Conservation (phyloP, 805 yeast genomes). For the Metschnikowia baotianmanensis region DNA sequence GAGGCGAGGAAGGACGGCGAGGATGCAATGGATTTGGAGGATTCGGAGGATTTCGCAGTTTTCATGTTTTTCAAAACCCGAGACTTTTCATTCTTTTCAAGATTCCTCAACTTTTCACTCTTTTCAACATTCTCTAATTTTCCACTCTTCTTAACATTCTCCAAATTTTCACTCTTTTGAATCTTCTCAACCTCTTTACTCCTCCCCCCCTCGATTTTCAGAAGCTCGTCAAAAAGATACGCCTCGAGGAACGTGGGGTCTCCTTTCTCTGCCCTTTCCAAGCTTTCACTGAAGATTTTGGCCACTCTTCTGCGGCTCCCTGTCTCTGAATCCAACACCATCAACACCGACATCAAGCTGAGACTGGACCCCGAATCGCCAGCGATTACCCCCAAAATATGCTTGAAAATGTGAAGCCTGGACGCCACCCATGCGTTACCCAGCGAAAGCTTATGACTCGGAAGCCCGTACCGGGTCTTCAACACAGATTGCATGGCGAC, state of each 20-base stretch:
- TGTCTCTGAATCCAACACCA: constrained; percentile 24
- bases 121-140: no score
- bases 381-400: constrained; percentile 18
- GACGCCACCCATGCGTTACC: constrained; percentile 18
- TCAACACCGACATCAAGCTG: constrained; percentile 28
- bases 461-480: constrained; percentile 10
- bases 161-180: no score
- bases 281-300: constrained; percentile 26
- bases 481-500: constrained; percentile 15
- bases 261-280: background rate
- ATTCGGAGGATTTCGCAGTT: no score
- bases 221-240: constrained; percentile 14
- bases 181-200: no score
- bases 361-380: constrained; percentile 34
- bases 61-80: no score
- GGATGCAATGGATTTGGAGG: no score
- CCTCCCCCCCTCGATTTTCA: background rate
- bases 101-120: no score
- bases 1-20: constrained; percentile 1
- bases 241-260: constrained; percentile 14
- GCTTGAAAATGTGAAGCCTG: constrained; percentile 13
- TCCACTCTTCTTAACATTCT: no score
- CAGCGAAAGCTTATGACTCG: constrained; percentile 14
- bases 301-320: constrained; percentile 26
- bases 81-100: no score